Percentiles rank a stretch among this genome's conserved stretches.
Conservation (phyloP, 306 rosid genomes). For the Ziziphus jujuba region DNA sequence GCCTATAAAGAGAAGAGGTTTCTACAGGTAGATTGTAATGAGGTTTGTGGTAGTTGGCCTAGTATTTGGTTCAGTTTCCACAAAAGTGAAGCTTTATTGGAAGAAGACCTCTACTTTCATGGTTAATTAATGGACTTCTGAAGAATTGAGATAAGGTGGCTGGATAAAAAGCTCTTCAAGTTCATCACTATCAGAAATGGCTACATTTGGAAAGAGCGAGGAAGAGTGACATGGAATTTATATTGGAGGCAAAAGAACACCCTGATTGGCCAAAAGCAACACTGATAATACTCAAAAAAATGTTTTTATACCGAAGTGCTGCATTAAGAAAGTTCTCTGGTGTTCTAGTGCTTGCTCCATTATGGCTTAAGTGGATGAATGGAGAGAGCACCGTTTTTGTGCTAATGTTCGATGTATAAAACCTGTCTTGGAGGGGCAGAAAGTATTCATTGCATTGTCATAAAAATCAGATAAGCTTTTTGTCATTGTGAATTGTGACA, state of each 20-base stretch:
- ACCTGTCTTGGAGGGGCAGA: slow-evolving; percentile 3
- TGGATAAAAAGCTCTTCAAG: slow-evolving; percentile 10
- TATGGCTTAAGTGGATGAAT: slow-evolving; percentile 35
- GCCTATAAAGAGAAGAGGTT: no score
- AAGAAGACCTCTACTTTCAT: neutral
- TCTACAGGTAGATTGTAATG: no score
- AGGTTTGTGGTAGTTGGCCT: no score
- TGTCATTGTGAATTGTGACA: neutral
- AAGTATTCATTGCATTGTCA: slow-evolving; percentile 13
- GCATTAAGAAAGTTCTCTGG: slow-evolving; percentile 18
- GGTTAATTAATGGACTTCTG: slow-evolving; percentile 12
- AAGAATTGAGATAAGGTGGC: slow-evolving; percentile 35
- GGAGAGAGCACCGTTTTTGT: slow-evolving; percentile 29
- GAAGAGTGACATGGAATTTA: slow-evolving; percentile 4
- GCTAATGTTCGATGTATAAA: slow-evolving; percentile 34
- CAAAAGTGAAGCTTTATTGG: neutral
- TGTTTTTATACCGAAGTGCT: slow-evolving; percentile 26
- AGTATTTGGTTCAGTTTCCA: neutral
- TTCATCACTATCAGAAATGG: slow-evolving; percentile 26
- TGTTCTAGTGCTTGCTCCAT: slow-evolving; percentile 56
- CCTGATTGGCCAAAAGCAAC: slow-evolving; percentile 14
- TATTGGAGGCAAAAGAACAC: slow-evolving; percentile 24
- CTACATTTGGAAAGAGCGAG: slow-evolving; percentile 23
- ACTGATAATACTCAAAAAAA: slow-evolving; percentile 11
- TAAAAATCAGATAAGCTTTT: neutral